Base-by-base conservation (phyloP, 768 basidiomycete genomes). In the Leucocoprinus sp. region DNA sequence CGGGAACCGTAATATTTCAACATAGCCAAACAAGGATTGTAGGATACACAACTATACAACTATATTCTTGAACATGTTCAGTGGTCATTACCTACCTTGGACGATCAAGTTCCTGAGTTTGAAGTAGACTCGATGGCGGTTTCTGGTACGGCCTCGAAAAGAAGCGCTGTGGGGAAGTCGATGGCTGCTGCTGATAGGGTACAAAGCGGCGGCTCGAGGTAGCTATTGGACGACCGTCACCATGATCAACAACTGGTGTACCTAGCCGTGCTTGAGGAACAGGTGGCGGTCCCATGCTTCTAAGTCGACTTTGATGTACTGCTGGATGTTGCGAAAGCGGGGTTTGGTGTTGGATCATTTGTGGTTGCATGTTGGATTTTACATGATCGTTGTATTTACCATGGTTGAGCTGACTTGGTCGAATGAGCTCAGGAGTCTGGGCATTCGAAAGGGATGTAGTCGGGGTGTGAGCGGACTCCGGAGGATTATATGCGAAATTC, bases 401-500 rank as follows among this genome's bases (percentile, higher is more conserved):
- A 21, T 38, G 31, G n/a, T 7, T 31, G 9, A n/a, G 14, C n/a
- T 31, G 31, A 12, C 8, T 31, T 12, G 31, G 31, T 4, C 31
- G 31, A 14, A 41, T 26, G 23, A 19, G 56, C n/a, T 61, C 54
- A 2, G 72, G 66, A 5, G 65, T 52, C 53, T 78, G 80, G 44
- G 59, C 59, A 53, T 71, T 67, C 12, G 72, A 61, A 17, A 69
- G 56, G 26, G 59, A 61, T 14, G 67, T 66, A 2, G 61, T 53
- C 27, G 66, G 67, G 42, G 57, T 59, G 47, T 69, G 73, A 34
- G 69, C 59, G 26, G 65, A 68, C 15, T 68, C 65, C 18, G 74
- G 69, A 18, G 73, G 72, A 4, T 59, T 64, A 58, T 83, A 88
- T n/a, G 76, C 75, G 57, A 78, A 89, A 60, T 82, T 76, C 49